These are phyloP conservation scores for Sungouiozyma ichnusensis DNA, from an alignment of 805 yeast species.

Conservation along the genomic window DNA sequence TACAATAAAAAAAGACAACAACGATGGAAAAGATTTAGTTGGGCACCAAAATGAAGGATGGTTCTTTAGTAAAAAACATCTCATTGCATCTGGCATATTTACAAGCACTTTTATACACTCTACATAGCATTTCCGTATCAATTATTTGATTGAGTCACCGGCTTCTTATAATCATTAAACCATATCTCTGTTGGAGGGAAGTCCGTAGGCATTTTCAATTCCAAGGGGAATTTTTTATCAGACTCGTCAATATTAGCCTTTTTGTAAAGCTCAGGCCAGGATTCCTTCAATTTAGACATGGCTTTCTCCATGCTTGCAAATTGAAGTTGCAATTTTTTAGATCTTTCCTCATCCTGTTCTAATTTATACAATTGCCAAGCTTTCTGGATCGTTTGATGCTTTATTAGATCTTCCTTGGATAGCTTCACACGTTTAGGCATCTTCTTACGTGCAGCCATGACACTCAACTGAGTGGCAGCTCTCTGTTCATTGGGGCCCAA, in stretches of 20 bases:
- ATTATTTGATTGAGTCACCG: not conserved
- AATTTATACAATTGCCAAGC: slow-evolving; percentile 69
- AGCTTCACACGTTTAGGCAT: slow-evolving; percentile 75
- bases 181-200: slow-evolving; percentile 56
- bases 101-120: not conserved
- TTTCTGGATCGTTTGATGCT: slow-evolving; percentile 69
- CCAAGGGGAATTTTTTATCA: slow-evolving; percentile 64
- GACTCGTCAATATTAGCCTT: slow-evolving; percentile 50
- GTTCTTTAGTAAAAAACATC: not conserved
- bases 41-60: slow-evolving; percentile 4
- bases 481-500: slow-evolving; percentile 39
- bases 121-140: not conserved
- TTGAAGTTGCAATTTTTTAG: slow-evolving; percentile 44
- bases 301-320: slow-evolving; percentile 58
- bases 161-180: slow-evolving; percentile 6
- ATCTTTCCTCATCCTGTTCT: slow-evolving; percentile 35
- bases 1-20: slow-evolving; percentile 25
- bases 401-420: slow-evolving; percentile 62
- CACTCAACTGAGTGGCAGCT: slow-evolving; percentile 51
- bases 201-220: slow-evolving; percentile 80
- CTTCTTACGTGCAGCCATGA: slow-evolving; percentile 76
- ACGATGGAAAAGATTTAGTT: slow-evolving; percentile 9
- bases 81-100: not conserved
- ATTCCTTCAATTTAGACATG: slow-evolving; percentile 50
- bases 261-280: slow-evolving; percentile 46